These are phyloP conservation scores for Schizosaccharomyces cryophilus DNA, from an alignment of 805 yeast species.

Conservation along the genomic window DNA sequence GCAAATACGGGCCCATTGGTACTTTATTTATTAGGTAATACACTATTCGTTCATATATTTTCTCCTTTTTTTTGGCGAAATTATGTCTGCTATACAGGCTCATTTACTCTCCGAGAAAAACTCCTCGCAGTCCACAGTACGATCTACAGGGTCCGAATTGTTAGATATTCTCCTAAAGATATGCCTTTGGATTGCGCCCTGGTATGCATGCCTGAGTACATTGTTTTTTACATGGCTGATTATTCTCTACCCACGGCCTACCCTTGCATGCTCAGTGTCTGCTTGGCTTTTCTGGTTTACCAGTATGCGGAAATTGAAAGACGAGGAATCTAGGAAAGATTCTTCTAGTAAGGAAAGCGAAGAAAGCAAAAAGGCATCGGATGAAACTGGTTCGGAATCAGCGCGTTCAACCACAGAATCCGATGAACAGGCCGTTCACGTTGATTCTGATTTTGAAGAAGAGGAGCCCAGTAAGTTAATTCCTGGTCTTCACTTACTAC, in stretches of 20 bases:
- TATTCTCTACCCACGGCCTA: not conserved
- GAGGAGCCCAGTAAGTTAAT: too few relatives aligned
- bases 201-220: not conserved
- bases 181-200: not conserved
- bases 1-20: too few relatives aligned
- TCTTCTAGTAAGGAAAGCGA: not conserved
- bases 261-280: not conserved
- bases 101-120: not conserved
- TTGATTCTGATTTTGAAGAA: too few relatives aligned
- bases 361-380: not conserved
- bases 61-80: too few relatives aligned
- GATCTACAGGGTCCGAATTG: not conserved
- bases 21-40: too few relatives aligned
- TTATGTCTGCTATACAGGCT: not conserved
- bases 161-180: not conserved
- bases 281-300: not conserved
- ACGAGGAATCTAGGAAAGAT: not conserved
- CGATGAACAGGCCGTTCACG: too few relatives aligned
- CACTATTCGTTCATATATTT: too few relatives aligned
- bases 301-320: not conserved
- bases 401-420: too few relatives aligned
- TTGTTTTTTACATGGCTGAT: not conserved
- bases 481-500: too few relatives aligned
- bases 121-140: not conserved
- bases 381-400: too few relatives aligned